These are phyloP conservation scores for Exutisphaerella laricina DNA, from an alignment of 2,329 filamentous ascomycete species.

Conservation along the genomic window DNA sequence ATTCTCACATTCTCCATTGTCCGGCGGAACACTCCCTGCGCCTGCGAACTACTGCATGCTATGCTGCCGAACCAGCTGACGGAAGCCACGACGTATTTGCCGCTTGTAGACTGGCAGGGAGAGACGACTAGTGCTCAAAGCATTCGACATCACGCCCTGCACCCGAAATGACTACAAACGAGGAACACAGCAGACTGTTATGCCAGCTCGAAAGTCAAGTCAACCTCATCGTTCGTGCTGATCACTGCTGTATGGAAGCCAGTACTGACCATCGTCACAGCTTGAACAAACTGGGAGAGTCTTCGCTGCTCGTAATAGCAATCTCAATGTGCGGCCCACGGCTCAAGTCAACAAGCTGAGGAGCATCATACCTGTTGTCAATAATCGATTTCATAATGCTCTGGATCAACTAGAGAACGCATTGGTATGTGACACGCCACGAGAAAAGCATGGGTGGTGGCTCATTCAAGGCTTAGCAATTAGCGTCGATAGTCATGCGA, in stretches of 20 bases:
- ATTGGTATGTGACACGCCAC: slow-evolving; percentile 31
- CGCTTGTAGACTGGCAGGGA: too few species aligned
- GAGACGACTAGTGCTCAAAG: too few species aligned
- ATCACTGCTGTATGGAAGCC: too few species aligned
- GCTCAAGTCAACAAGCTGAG: slow-evolving; percentile 34
- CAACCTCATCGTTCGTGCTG: slow-evolving; percentile 41
- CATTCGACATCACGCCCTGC: too few species aligned
- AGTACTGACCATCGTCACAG: slow-evolving; percentile 30
- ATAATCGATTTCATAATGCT: slow-evolving; percentile 44
- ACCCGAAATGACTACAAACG: slow-evolving; percentile 13
- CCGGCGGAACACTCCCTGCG: too few species aligned
- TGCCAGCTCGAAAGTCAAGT: slow-evolving; percentile 45
- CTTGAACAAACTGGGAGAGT: slow-evolving; percentile 42
- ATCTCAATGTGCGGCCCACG: slow-evolving; percentile 24
- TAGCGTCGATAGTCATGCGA: slow-evolving; percentile 31
- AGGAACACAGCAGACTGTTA: slow-evolving; percentile 29
- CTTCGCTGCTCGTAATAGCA: slow-evolving; percentile 38
- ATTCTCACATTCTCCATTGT: too few species aligned
- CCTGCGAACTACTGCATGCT: too few species aligned
- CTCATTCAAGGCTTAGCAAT: too few species aligned
- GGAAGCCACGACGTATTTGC: too few species aligned
- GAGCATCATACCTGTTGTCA: slow-evolving; percentile 36
- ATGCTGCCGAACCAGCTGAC: too few species aligned
- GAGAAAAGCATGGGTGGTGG: too few species aligned
- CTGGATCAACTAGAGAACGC: slow-evolving; percentile 49